phyloP scores from a whole-genome alignment of 805 yeast genomes.

The Suhomyces emberorum region DNA sequence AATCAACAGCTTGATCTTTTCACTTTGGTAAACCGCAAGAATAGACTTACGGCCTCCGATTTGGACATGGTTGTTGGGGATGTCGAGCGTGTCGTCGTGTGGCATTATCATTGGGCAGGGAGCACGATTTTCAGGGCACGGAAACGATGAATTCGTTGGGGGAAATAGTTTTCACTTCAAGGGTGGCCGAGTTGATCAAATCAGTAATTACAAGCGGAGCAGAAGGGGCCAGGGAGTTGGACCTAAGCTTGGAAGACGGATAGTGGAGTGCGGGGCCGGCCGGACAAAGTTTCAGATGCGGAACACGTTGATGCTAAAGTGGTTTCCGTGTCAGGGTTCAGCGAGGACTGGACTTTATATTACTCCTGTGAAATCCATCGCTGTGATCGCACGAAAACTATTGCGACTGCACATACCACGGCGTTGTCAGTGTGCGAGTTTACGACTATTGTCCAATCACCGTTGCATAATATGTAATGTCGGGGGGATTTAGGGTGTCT shows the following conservation, averaged over 20 bases:
- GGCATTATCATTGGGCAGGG: conserved; percentile 2
- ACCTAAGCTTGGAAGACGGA: too few species aligned
- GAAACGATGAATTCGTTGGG: too few species aligned
- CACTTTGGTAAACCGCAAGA: conserved; percentile 84
- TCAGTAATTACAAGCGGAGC: too few species aligned
- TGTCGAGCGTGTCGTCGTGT: conserved; percentile 7
- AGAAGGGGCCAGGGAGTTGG: too few species aligned
- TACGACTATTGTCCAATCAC: background rate
- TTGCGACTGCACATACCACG: background rate
- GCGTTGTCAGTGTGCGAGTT: background rate
- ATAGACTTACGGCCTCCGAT: conserved; percentile 90
- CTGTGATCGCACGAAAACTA: background rate
- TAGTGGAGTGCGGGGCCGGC: too few species aligned
- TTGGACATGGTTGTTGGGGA: conserved; percentile 32
- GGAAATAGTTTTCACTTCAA: too few species aligned
- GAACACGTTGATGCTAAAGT: too few species aligned
- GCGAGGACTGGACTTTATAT: too few species aligned
- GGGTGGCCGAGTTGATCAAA: too few species aligned
- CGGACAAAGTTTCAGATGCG: too few species aligned
- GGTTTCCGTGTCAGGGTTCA: too few species aligned
- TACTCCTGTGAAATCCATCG: background rate
- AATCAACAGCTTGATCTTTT: conserved; percentile 63
- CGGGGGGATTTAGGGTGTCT: background rate
- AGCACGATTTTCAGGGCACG: too few species aligned
- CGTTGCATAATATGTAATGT: background rate